These are phyloP conservation scores for Talaromyces sp. DNA, from an alignment of 2,329 filamentous ascomycete species.

Conservation along the genomic window DNA sequence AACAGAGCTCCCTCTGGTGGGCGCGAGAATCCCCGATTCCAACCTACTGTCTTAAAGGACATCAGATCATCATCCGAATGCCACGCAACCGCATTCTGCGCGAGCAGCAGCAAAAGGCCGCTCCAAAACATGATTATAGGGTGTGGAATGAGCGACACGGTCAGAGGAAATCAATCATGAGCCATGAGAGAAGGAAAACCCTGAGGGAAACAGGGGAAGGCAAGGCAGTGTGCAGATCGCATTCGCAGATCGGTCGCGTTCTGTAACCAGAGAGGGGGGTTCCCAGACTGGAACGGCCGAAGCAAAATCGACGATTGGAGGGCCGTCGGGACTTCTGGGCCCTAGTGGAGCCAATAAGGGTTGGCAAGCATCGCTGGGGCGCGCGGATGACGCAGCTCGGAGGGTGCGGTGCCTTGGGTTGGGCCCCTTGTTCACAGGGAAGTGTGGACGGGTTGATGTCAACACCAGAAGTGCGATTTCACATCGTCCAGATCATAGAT, in stretches of 20 bases:
- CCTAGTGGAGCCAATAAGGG: constrained; percentile 3
- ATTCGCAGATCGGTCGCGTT: neutral
- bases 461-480: neutral
- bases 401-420: neutral
- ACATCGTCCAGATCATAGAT: neutral
- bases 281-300: neutral
- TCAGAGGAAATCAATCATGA: constrained; percentile 3
- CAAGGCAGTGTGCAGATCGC: constrained; percentile 5
- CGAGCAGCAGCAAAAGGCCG: constrained; percentile 12
- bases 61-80: constrained; percentile 21
- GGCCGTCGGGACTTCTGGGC: neutral
- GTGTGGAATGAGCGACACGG: constrained; percentile 15
- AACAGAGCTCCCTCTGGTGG: neutral
- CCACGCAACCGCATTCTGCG: constrained; percentile 17
- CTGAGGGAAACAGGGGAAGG: neutral
- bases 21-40: neutral
- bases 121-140: constrained; percentile 19
- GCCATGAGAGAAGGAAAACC: constrained; percentile 11
- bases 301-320: neutral
- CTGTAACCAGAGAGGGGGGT: neutral
- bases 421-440: neutral
- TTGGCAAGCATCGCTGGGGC: neutral
- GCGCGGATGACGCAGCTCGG: neutral
- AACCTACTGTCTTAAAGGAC: constrained; percentile 21
- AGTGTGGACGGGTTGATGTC: neutral